phyloP scores from a whole-genome alignment of 768 basidiomycete species.

The Cystobasidium tubakii region DNA sequence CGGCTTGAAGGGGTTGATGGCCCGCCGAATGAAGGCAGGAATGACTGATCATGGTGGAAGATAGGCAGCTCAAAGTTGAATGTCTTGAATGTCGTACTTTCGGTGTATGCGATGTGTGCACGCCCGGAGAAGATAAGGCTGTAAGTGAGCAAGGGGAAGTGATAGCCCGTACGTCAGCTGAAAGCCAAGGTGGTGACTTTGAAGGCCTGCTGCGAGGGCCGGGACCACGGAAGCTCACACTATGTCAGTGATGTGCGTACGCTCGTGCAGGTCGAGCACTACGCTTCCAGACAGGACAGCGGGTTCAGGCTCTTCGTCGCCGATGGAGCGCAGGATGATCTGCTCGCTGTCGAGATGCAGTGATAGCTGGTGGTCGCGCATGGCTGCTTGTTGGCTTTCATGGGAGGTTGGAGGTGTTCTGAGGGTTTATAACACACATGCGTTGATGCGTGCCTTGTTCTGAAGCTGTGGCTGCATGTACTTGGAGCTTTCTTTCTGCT shows the following conservation, averaged over 20 bases:
- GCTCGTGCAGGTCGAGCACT: conserved; percentile 69
- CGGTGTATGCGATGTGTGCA: conserved; percentile 41
- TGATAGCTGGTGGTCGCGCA: conserved; percentile 54
- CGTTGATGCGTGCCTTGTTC: background rate
- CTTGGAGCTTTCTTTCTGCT: no score
- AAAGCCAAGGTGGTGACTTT: background rate
- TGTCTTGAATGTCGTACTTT: conserved; percentile 37
- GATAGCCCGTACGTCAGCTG: background rate
- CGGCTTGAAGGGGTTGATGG: background rate
- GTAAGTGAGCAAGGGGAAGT: conserved; percentile 49
- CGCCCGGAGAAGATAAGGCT: conserved; percentile 75
- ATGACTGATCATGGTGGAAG: conserved; percentile 45
- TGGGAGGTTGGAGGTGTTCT: background rate
- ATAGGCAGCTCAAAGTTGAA: conserved; percentile 44
- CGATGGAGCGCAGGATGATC: conserved; percentile 69
- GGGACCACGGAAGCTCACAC: conserved; percentile 31
- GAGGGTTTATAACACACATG: background rate
- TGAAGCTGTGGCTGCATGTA: no score
- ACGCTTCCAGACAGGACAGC: conserved; percentile 74
- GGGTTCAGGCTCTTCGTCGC: conserved; percentile 71
- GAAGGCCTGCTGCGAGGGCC: background rate
- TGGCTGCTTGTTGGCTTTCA: background rate
- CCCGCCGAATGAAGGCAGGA: conserved; percentile 42
- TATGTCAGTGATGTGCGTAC: conserved; percentile 58
- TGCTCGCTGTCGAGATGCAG: conserved; percentile 67